Evolutionary conservation across 2,329 filamentous ascomycete genomes (phyloP).

Genomic region (Neurospora crassa): DNA sequence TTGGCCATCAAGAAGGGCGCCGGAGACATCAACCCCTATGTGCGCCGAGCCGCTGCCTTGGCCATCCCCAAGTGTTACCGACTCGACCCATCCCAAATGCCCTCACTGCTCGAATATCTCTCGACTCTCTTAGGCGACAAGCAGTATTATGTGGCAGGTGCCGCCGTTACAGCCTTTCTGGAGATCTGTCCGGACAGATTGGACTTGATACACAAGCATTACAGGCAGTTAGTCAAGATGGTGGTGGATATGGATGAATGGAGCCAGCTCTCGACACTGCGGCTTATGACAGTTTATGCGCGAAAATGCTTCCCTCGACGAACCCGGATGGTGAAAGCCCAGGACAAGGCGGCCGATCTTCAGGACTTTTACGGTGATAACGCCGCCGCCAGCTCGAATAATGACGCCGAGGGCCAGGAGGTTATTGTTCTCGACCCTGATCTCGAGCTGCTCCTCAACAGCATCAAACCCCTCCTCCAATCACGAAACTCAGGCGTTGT

Average conservation of each 20-base stretch:
- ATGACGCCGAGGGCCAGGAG: constrained; percentile 34
- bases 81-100: constrained; percentile 75
- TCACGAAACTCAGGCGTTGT: constrained; percentile 92
- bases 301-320: constrained; percentile 76
- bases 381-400: constrained; percentile 27
- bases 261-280: constrained; percentile 79
- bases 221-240: constrained; percentile 75
- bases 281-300: constrained; percentile 75
- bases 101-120: constrained; percentile 77
- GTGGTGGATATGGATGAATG: constrained; percentile 99
- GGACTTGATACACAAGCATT: constrained; percentile 85
- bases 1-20: constrained; percentile 90
- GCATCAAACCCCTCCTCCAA: constrained; percentile 75
- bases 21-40: constrained; percentile 88
- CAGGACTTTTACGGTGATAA: constrained; percentile 78
- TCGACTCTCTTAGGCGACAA: constrained; percentile 72
- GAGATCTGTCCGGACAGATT: constrained; percentile 82
- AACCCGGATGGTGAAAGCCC: constrained; percentile 45
- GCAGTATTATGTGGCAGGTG: constrained; percentile 94
- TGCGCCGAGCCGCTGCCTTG: constrained; percentile 84
- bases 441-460: constrained; percentile 68
- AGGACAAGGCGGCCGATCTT: constrained; percentile 32
- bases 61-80: constrained; percentile 94
- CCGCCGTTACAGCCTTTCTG: constrained; percentile 80
- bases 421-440: constrained; percentile 67